phyloP scores from a whole-genome alignment of 2,329 filamentous ascomycete species.

The Alternaria tenuissima region DNA sequence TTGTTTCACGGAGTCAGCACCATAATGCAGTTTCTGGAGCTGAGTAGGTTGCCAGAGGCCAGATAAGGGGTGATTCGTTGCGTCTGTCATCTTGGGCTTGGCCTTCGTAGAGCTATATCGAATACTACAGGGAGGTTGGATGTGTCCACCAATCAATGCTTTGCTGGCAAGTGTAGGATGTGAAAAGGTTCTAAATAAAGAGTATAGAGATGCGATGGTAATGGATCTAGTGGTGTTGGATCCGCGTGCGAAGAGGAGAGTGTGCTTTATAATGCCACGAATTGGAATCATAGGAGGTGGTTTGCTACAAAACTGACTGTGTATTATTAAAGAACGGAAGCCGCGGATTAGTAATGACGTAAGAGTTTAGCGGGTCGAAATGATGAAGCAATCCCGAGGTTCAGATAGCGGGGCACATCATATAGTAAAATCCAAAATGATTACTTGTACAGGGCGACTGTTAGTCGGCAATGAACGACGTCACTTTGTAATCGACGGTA shows the following conservation, averaged over 20 bases:
- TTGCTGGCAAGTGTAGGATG: neutral
- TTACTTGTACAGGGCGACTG: too few species aligned
- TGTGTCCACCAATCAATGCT: neutral
- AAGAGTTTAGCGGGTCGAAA: constrained; percentile 1
- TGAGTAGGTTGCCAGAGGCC: constrained; percentile 62
- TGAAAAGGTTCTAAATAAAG: neutral
- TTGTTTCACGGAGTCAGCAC: constrained; percentile 56
- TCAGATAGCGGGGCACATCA: constrained; percentile 1
- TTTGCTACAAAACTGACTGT: neutral
- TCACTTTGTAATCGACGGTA: neutral
- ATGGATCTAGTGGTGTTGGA: neutral
- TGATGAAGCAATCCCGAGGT: constrained; percentile 16
- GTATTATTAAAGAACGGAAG: neutral
- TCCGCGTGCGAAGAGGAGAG: neutral
- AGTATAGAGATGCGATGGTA: neutral
- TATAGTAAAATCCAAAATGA: neutral
- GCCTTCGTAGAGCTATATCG: constrained; percentile 9
- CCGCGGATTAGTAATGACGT: constrained; percentile 18
- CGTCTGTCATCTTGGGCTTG: constrained; percentile 51
- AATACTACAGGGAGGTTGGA: neutral
- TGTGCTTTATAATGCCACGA: neutral
- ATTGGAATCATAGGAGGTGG: neutral
- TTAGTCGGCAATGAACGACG: neutral
- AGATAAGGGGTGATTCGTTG: constrained; percentile 55
- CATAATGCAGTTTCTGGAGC: constrained; percentile 61